These are phyloP conservation scores for Didymella pinodella DNA, from an alignment of 2,329 filamentous ascomycete species.

Conservation along the genomic window DNA sequence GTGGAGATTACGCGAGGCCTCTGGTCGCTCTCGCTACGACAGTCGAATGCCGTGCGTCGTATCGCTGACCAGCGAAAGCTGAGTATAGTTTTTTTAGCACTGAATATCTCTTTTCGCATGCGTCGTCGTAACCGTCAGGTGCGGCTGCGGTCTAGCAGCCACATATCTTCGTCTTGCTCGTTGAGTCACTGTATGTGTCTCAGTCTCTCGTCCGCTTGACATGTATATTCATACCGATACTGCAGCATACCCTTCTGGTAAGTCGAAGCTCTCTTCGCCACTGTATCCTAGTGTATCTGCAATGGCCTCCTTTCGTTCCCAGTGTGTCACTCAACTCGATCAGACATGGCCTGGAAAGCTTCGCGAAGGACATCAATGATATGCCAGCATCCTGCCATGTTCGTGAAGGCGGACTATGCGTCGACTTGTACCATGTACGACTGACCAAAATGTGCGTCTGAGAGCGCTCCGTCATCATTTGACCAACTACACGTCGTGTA, in stretches of 20 bases:
- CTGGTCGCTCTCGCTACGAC: background rate
- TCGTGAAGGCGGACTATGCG: background rate
- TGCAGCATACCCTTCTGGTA: background rate
- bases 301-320: background rate
- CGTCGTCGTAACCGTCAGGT: too few relatives aligned
- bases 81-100: background rate
- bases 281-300: background rate
- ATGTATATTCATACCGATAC: background rate
- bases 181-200: background rate
- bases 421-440: background rate
- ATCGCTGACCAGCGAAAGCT: background rate
- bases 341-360: background rate
- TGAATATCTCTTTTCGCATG: background rate
- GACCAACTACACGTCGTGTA: background rate
- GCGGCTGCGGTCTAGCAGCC: background rate
- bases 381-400: background rate
- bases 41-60: background rate
- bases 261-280: background rate
- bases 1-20: constrained; percentile 2
- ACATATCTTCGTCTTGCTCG: background rate
- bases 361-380: background rate
- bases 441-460: background rate
- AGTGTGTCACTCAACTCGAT: background rate
- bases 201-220: background rate
- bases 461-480: background rate